Conservation (phyloP, 192 early-diverging fungal species). For the Backusella parvicylindrica region DNA sequence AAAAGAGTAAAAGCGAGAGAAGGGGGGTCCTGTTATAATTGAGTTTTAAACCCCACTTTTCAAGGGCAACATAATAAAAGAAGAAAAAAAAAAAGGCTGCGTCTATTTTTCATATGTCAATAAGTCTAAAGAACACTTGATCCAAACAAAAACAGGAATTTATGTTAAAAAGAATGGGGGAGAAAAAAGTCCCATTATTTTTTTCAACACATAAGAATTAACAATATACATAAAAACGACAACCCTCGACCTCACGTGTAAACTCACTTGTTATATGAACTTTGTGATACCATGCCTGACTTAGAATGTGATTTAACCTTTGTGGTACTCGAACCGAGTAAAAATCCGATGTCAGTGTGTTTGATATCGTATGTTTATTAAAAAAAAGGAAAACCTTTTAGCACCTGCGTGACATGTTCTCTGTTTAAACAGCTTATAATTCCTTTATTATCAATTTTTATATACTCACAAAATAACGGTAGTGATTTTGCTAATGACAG, state of each 20-base stretch:
- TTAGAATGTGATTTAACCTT: neutral
- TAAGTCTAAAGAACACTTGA: neutral
- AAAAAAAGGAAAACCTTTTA: neutral
- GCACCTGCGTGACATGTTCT: neutral
- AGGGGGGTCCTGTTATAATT: neutral
- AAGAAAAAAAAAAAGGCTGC: neutral
- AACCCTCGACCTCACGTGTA: neutral
- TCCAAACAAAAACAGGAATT: neutral
- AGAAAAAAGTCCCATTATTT: neutral
- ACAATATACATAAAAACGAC: neutral
- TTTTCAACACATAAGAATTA: neutral
- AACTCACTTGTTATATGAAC: neutral
- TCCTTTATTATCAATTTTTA: neutral
- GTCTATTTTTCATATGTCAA: neutral
- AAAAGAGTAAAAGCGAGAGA: neutral
- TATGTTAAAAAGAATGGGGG: neutral
- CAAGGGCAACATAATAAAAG: neutral
- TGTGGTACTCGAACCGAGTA: neutral
- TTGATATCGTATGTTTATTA: neutral
- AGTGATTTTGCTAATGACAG: neutral
- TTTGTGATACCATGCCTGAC: neutral
- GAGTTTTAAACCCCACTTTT: neutral
- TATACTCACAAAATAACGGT: neutral
- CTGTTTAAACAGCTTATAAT: neutral
- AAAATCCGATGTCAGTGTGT: constrained; percentile 3